A percentile compares a stretch with the other conserved stretches of the same genome.
These are phyloP conservation scores for Entamoeba moshkovskii DNA, from an alignment of 208 protist genomes.

Conservation along the genomic window DNA sequence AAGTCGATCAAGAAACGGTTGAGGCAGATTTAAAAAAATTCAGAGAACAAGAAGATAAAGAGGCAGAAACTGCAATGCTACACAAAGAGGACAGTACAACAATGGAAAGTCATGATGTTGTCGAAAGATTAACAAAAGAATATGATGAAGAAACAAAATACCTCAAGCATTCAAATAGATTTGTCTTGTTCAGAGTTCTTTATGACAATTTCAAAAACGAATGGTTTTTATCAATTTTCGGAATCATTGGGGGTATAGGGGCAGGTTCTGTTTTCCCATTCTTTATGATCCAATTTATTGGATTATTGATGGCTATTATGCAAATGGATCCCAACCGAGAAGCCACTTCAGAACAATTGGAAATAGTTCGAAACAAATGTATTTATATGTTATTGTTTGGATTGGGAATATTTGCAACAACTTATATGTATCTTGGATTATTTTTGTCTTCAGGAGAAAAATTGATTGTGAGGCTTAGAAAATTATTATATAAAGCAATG, in stretches of 20 bases:
- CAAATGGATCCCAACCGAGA: background rate
- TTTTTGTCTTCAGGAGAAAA: background rate
- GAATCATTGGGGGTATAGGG: background rate
- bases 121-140: background rate
- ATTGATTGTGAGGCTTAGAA: background rate
- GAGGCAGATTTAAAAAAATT: background rate
- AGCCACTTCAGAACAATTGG: background rate
- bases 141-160: background rate
- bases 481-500: background rate
- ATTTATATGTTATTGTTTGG: background rate
- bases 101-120: background rate
- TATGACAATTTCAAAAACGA: background rate
- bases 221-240: background rate
- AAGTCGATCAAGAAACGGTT: background rate
- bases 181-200: background rate
- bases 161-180: background rate
- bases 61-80: background rate
- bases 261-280: background rate
- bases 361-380: background rate
- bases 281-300: background rate
- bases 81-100: background rate
- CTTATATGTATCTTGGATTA: background rate
- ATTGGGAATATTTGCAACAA: background rate
- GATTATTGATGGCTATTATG: background rate
- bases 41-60: background rate